Evolutionary conservation across 495 filamentous ascomycete species (phyloP), one percentile per base, ranked within the genome.

Genomic region (Daldinia grandis): DNA sequence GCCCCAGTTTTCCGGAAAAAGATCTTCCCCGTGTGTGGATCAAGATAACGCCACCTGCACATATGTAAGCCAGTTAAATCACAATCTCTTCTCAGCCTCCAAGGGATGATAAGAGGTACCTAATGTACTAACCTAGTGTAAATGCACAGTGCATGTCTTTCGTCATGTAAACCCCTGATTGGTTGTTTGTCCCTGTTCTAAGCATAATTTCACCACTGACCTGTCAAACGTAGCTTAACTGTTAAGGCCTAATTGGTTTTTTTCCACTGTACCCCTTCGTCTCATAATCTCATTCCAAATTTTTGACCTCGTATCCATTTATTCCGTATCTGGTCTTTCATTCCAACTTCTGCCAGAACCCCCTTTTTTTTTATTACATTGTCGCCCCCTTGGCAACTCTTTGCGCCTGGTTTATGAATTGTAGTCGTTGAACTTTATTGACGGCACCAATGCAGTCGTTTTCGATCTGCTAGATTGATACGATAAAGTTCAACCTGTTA

Each of bases 391-490:
- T 44, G 62, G 58, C 62, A 66, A 58, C 49, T 31, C 47, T 65
- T 63, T 30, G 42, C 61, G 35, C n/a, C 44, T 49, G 31, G 35
- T 33, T 44, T 50, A 35, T 51, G 70, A 24, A 54, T 65, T 58
- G 59, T 68, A 51, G 50, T 61, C 61, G 44, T 54, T 55, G 56
- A 64, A 35, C 40, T 19, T 49, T 21, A 49, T 56, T n/a, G 61
- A 50, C 53, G 51, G 60, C 57, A 57, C 57, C 56, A 58, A 69
- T 69, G 70, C 47, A 58, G 61, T 69, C 65, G 65, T 61, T 44
- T 65, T 58, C 62, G 42, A 66, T 66, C 60, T 35, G 10, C 12
- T 72, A 68, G 69, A 68, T 69, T 69, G 65, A 65, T 60, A 57
- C 65, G 65, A 68, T 62, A 44, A 31, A 69, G 61, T 68, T 62